Evolutionary conservation across 805 yeast genomes (phyloP).

Genomic region (Saccharomycopsis amapae): DNA sequence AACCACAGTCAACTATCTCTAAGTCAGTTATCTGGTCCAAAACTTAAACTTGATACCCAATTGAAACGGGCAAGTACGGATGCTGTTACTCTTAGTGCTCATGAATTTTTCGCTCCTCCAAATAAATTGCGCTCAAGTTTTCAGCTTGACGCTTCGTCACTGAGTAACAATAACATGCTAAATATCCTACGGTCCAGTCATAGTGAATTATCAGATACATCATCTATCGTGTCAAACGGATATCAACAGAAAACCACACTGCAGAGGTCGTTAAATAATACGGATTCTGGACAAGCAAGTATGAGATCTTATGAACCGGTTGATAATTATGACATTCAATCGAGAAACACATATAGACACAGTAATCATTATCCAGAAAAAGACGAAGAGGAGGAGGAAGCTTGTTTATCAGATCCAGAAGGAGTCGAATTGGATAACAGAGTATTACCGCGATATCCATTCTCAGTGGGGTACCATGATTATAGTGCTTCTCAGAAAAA

Average conservation of each 20-base stretch:
- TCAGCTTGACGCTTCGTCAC: background rate
- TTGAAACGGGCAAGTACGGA: background rate
- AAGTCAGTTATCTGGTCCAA: background rate
- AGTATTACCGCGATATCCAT: slow-evolving; percentile 16
- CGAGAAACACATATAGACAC: background rate
- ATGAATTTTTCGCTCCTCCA: background rate
- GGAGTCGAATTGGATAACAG: slow-evolving; percentile 2
- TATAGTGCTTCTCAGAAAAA: slow-evolving; percentile 10
- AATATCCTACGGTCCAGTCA: background rate
- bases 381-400: background rate
- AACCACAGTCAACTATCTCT: background rate
- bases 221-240: too few species aligned
- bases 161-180: background rate
- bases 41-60: background rate
- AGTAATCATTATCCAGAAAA: slow-evolving; percentile 19
- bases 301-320: background rate
- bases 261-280: background rate
- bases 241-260: background rate
- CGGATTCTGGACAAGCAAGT: background rate
- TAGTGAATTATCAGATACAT: background rate
- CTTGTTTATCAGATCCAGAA: too few species aligned
- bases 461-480: slow-evolving; percentile 3
- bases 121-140: background rate
- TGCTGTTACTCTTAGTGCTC: background rate
- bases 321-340: background rate